A percentile compares a stretch with the other conserved stretches of the same genome.
These are phyloP conservation scores for Canariomyces notabilis DNA, from an alignment of 2,329 filamentous ascomycete species.

Conservation along the genomic window DNA sequence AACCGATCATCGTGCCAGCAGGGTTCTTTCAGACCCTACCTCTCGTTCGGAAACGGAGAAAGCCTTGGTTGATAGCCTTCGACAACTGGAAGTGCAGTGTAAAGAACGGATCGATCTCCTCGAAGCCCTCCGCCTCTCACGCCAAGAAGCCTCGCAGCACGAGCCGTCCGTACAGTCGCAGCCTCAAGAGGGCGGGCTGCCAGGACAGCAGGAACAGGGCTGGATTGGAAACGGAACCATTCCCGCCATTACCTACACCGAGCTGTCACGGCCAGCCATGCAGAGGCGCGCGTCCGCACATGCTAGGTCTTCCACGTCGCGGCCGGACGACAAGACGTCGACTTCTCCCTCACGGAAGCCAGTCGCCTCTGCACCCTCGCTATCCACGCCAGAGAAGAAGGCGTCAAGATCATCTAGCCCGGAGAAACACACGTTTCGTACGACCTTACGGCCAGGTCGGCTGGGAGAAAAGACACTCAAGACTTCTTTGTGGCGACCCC, in stretches of 20 bases:
- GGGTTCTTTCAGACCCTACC: constrained; percentile 61
- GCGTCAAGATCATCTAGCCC: constrained; percentile 49
- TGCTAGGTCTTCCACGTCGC: constrained; percentile 49
- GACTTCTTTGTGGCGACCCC: constrained; percentile 33
- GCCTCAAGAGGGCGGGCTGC: constrained; percentile 17
- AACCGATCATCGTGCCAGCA: constrained; percentile 76
- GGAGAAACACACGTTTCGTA: constrained; percentile 58
- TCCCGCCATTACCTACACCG: constrained; percentile 71
- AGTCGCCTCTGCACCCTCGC: constrained; percentile 29
- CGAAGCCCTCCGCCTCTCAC: constrained; percentile 69
- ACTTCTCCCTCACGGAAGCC: constrained; percentile 26
- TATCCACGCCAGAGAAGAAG: constrained; percentile 33
- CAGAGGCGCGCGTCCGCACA: constrained; percentile 49
- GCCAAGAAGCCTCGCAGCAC: constrained; percentile 35
- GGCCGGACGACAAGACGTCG: constrained; percentile 12
- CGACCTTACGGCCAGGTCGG: constrained; percentile 51
- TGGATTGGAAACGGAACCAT: constrained; percentile 80
- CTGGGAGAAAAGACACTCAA: constrained; percentile 40
- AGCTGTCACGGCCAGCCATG: constrained; percentile 66
- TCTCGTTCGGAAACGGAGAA: constrained; percentile 79
- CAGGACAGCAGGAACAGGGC: constrained; percentile 35
- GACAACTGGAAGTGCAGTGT: constrained; percentile 81
- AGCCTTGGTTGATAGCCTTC: constrained; percentile 73
- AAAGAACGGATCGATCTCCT: constrained; percentile 88
- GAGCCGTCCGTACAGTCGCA: constrained; percentile 23